phyloP scores from a whole-genome alignment of 2,329 filamentous ascomycete species.

The Fusarium sp. region DNA sequence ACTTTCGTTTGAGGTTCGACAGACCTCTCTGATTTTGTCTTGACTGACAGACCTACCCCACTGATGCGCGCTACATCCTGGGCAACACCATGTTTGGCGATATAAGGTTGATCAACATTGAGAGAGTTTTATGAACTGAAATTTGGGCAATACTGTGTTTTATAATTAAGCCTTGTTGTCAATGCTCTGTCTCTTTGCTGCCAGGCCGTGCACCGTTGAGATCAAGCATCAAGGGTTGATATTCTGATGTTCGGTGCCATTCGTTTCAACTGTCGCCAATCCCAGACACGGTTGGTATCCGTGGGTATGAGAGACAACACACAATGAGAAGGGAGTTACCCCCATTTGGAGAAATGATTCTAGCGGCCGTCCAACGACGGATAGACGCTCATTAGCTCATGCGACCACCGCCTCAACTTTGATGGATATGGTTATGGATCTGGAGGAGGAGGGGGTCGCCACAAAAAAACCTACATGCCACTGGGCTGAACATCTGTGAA shows the following conservation, averaged over 20 bases:
- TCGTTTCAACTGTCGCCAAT: slow-evolving; percentile 37
- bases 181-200: slow-evolving; percentile 13
- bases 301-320: slow-evolving; percentile 5
- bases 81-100: slow-evolving; percentile 20
- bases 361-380: slow-evolving; percentile 38
- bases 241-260: slow-evolving; percentile 28
- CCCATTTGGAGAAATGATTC: slow-evolving; percentile 9
- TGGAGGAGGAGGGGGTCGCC: slow-evolving; percentile 19
- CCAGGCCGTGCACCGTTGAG: slow-evolving; percentile 26
- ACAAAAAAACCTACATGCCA: slow-evolving; percentile 36
- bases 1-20: slow-evolving; percentile 15
- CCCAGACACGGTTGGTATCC: slow-evolving; percentile 27
- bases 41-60: slow-evolving; percentile 15
- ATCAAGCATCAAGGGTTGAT: slow-evolving; percentile 20
- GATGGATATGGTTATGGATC: slow-evolving; percentile 19
- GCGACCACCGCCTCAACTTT: slow-evolving; percentile 35
- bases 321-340: not conserved
- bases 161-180: not conserved
- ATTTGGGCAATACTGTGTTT: not conserved
- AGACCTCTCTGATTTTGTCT: slow-evolving; percentile 1
- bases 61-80: slow-evolving; percentile 29
- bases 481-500: slow-evolving; percentile 22
- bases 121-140: slow-evolving; percentile 15
- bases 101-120: slow-evolving; percentile 18
- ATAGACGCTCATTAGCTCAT: slow-evolving; percentile 33